Conservation (phyloP, 2,329 filamentous ascomycete species). For the Rachicladosporium sp. region DNA sequence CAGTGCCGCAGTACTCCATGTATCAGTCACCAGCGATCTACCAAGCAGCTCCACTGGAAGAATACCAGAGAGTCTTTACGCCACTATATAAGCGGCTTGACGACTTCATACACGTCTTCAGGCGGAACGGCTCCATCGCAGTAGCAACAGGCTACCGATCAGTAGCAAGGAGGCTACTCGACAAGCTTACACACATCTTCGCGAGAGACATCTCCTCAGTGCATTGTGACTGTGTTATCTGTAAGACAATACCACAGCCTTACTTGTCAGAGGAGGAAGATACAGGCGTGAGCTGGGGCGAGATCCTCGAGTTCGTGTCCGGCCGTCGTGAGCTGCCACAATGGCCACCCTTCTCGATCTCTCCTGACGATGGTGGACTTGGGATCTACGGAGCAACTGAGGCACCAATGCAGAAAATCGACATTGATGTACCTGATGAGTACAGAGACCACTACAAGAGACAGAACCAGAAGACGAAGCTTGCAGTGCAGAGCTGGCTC, state of each 20-base stretch:
- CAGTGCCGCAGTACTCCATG: constrained; percentile 45
- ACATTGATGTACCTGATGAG: constrained; percentile 88
- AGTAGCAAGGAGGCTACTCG: constrained; percentile 74
- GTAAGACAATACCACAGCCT: constrained; percentile 40
- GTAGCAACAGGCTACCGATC: constrained; percentile 96
- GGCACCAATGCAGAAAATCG: constrained; percentile 64
- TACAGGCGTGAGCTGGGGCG: constrained; percentile 80
- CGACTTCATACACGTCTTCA: constrained; percentile 71
- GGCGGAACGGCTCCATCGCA: constrained; percentile 76
- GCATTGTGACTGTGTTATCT: constrained; percentile 78
- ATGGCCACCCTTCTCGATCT: constrained; percentile 77
- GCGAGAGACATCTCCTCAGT: constrained; percentile 80
- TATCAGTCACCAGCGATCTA: constrained; percentile 39
- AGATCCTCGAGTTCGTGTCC: constrained; percentile 85
- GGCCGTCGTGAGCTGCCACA: constrained; percentile 72
- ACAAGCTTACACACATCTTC: constrained; percentile 88
- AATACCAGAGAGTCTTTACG: constrained; percentile 51
- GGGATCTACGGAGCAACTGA: constrained; percentile 42
- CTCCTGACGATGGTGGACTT: constrained; percentile 43
- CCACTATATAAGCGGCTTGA: constrained; percentile 74
- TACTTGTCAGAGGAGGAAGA: constrained; percentile 39
- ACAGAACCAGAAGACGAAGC: constrained; percentile 83
- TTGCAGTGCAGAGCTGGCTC: constrained; percentile 86
- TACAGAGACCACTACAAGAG: constrained; percentile 85
- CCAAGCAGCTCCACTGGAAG: constrained; percentile 22